Evolutionary conservation across 345 rosid species (phyloP).

Genomic region (Firmiana major): DNA sequence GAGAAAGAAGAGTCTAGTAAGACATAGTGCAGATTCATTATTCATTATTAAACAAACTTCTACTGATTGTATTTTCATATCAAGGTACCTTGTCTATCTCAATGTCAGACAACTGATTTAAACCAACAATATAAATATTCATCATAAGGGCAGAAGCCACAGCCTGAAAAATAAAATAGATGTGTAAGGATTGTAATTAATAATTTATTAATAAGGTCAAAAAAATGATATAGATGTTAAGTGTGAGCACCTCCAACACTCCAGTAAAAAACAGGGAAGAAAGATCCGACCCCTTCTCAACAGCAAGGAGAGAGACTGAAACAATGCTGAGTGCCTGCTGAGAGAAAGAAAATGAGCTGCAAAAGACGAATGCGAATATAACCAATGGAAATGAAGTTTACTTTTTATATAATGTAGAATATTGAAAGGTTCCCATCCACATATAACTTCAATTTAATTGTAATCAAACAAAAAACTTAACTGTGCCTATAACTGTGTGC

Average conservation of each 20-base stretch:
- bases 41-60: not conserved
- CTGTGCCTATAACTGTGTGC: slow-evolving; percentile 93
- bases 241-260: slow-evolving; percentile 59
- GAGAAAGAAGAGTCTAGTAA: not conserved
- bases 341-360: slow-evolving; percentile 12
- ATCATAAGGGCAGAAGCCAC: slow-evolving; percentile 85
- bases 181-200: not conserved
- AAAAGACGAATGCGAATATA: not conserved
- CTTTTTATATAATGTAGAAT: not conserved
- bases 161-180: slow-evolving; percentile 23
- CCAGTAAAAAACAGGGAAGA: slow-evolving; percentile 68
- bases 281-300: slow-evolving; percentile 70
- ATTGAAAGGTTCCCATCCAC: not conserved
- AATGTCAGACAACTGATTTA: slow-evolving; percentile 83
- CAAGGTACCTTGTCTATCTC: slow-evolving; percentile 83
- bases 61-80: not conserved
- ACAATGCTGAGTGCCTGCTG: slow-evolving; percentile 75
- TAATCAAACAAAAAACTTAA: slow-evolving; percentile 44
- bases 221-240: not conserved
- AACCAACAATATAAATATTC: slow-evolving; percentile 90
- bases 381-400: not conserved
- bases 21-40: not conserved
- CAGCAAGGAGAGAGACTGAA: slow-evolving; percentile 86
- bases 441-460: not conserved
- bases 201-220: not conserved